Evolutionary conservation across 1,284 basidiomycete species (phyloP), one percentile per base, ranked within the genome.

Genomic region (Porphyrellus sp.): DNA sequence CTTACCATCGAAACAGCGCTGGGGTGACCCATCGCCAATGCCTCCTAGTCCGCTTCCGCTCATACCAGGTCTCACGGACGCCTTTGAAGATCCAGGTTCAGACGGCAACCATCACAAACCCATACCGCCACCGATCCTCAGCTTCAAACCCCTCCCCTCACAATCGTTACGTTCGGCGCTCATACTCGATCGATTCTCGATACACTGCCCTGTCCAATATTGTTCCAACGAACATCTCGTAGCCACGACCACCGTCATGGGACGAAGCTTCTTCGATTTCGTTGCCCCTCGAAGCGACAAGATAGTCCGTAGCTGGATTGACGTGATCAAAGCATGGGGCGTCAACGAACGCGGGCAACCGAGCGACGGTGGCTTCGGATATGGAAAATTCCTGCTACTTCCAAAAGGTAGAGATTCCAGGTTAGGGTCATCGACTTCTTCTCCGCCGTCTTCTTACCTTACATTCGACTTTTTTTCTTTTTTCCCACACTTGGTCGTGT

Each of bases 311-410:
- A 77, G 74, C 51, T 89, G 86, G 84, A 82, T 90, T 51, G 81
- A 82, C 55, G 77, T 79, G 47, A 80, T 89, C 59, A 90, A 90
- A 65, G 76, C 79, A 3, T 89, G 86, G 83, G 87, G 86, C 18
- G 86, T 89, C 43, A 89, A 89, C 56, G 87, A 89, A 64, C 77
- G 80, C 8, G 88, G 87, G 0, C 83, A 86, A 65, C 87, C 87
- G 20, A 86, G 83, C 63, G 86, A 89, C 58, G 87, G 87, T 27
- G 87, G 88, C 0, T 90, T 89, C 63, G 87, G 86, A 13, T 89
- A 85, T 68, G 85, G 86, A 12, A 80, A 78, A 60, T 90, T 90
- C 60, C 70, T 66, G 31, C 61, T 88, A 3, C 67, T 77, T 52
- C 70, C 76, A 2, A 72, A 74, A 46, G 85, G 84, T 0, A 71